phyloP scores from a whole-genome alignment of 768 basidiomycete genomes.

The Jaapia argillacea region DNA sequence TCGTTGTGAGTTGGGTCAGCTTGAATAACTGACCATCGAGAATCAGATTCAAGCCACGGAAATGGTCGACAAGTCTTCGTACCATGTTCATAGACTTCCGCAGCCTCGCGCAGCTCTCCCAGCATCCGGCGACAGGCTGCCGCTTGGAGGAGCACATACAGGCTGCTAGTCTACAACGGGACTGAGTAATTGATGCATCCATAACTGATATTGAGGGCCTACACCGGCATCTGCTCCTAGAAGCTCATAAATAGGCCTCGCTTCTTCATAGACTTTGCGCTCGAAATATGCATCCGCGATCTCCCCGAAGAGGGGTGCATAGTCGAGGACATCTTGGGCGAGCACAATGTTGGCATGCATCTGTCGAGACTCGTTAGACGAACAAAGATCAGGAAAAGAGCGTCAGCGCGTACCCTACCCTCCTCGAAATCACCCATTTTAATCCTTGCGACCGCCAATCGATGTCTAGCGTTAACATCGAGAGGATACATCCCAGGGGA shows the following conservation, averaged over 20 bases:
- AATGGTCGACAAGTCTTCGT: no score
- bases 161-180: slow-evolving; percentile 58
- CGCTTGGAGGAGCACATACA: slow-evolving; percentile 65
- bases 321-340: slow-evolving; percentile 62
- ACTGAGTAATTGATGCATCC: no score
- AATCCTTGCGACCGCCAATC: slow-evolving; percentile 75
- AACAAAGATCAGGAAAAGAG: neutral
- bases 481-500: slow-evolving; percentile 50
- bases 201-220: slow-evolving; percentile 12
- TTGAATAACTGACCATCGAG: slow-evolving; percentile 60
- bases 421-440: slow-evolving; percentile 73
- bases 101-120: slow-evolving; percentile 66
- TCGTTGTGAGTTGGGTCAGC: slow-evolving; percentile 71
- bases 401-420: slow-evolving; percentile 54
- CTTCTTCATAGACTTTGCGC: slow-evolving; percentile 65
- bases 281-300: slow-evolving; percentile 83
- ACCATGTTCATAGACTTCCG: slow-evolving; percentile 81
- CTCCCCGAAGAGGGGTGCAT: slow-evolving; percentile 70
- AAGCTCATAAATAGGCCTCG: slow-evolving; percentile 69
- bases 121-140: slow-evolving; percentile 75
- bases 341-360: slow-evolving; percentile 69
- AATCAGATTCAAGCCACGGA: no score
- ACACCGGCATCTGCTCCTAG: slow-evolving; percentile 71
- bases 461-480: slow-evolving; percentile 72
- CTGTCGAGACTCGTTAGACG: slow-evolving; percentile 25